A percentile compares a stretch with the other conserved stretches of the same genome.
phyloP scores from a whole-genome alignment of 2,329 filamentous ascomycete species.

The Tolypocladium amazonense region DNA sequence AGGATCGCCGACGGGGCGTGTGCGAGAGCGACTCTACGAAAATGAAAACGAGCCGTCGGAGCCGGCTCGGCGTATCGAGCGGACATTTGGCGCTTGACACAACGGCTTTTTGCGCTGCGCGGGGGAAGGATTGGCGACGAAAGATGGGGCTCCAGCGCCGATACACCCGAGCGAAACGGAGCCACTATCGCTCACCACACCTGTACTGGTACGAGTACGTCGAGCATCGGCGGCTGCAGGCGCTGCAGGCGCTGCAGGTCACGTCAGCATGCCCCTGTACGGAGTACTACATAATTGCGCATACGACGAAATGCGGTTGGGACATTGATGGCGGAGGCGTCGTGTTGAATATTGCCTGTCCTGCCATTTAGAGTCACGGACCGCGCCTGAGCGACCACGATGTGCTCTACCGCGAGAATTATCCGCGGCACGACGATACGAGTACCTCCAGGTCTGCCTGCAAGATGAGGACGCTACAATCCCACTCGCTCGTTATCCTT shows the following conservation, averaged over 20 bases:
- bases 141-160: not conserved
- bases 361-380: not conserved
- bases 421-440: not conserved
- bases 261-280: not conserved
- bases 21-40: not conserved
- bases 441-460: not conserved
- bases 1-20: not conserved
- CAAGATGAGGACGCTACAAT: not conserved
- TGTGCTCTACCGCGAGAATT: not conserved
- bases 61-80: slow-evolving; percentile 9
- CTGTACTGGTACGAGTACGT: no score
- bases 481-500: not conserved
- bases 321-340: not conserved
- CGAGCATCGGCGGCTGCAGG: not conserved
- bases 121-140: not conserved
- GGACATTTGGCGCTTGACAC: slow-evolving; percentile 6
- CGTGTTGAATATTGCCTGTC: not conserved
- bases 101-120: not conserved
- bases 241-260: not conserved
- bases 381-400: not conserved
- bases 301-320: not conserved
- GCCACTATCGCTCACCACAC: not conserved
- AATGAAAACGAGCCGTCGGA: slow-evolving; percentile 6
- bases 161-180: not conserved
- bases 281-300: not conserved